Conservation (phyloP, 2,329 filamentous ascomycete species). For the Ophioceras dolichostomum region DNA sequence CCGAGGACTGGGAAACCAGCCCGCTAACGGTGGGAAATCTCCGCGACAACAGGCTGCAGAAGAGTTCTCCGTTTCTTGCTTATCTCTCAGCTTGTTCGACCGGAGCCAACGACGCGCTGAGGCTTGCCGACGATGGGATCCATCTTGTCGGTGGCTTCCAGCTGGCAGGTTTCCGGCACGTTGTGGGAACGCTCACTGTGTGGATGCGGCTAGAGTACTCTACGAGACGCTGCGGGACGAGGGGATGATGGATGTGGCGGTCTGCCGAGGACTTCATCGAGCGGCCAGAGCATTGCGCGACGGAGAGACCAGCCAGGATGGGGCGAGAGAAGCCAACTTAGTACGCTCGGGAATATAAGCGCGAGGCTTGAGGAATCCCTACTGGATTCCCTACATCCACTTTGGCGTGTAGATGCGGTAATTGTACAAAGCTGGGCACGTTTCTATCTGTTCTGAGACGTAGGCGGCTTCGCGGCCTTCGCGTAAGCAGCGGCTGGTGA, state of each 20-base stretch:
- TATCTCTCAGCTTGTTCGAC: not conserved
- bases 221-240: constrained; percentile 4
- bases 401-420: not conserved
- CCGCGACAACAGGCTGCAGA: not conserved
- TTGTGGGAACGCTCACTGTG: not conserved
- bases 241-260: constrained; percentile 4
- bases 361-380: not conserved
- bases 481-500: no score
- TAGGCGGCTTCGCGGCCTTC: no score
- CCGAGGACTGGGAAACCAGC: no score
- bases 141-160: not conserved
- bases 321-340: not conserved
- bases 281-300: constrained; percentile 2
- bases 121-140: not conserved
- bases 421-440: no score
- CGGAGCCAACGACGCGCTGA: constrained; percentile 6
- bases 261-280: constrained; percentile 4
- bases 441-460: no score
- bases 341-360: not conserved
- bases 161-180: not conserved
- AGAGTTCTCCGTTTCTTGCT: not conserved
- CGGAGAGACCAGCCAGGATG: not conserved
- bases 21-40: not conserved
- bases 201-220: constrained; percentile 14
- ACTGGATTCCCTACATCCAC: not conserved